These are phyloP conservation scores for Ampelocalamus luodianensis DNA, from an alignment of 176 grass and related monocot genomes.

Conservation along the genomic window DNA sequence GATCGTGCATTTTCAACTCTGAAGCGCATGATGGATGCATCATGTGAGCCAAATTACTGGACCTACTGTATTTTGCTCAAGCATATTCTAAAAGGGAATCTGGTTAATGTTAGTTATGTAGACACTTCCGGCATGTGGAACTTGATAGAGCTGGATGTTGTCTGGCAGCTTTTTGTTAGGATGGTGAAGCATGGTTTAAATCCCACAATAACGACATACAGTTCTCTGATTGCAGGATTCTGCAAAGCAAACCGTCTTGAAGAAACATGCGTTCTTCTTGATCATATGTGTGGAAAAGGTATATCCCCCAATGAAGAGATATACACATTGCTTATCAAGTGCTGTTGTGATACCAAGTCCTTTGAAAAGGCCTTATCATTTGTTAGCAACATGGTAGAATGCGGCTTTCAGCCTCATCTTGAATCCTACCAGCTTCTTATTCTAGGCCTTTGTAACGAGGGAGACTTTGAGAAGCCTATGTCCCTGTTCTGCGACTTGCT, in stretches of 20 bases:
- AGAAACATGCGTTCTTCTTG: constrained; percentile 67
- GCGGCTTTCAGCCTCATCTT: constrained; percentile 66
- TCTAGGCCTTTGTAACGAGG: constrained; percentile 66
- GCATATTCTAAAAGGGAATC: constrained; percentile 57
- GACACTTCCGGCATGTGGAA: constrained; percentile 65
- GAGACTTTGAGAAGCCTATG: constrained; percentile 66
- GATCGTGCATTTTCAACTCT: constrained; percentile 68
- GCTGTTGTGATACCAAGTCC: constrained; percentile 65
- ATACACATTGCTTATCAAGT: constrained; percentile 72
- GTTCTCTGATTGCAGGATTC: constrained; percentile 65
- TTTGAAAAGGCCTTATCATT: constrained; percentile 64
- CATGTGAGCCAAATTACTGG: constrained; percentile 71
- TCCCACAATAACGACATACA: constrained; percentile 61
- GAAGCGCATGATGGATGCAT: constrained; percentile 73
- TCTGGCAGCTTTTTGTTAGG: constrained; percentile 66
- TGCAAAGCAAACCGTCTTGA: constrained; percentile 66
- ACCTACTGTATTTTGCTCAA: constrained; percentile 81
- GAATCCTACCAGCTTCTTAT: constrained; percentile 70
- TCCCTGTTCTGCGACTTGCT: constrained; percentile 63
- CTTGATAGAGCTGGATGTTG: constrained; percentile 54
- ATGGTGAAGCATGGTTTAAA: constrained; percentile 66
- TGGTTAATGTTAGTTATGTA: constrained; percentile 44
- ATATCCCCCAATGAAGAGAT: constrained; percentile 73
- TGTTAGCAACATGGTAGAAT: constrained; percentile 60
- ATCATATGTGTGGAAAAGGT: constrained; percentile 65